Evolutionary conservation across 2,329 filamentous ascomycete genomes (phyloP).

Genomic region (Fusarium sp.): DNA sequence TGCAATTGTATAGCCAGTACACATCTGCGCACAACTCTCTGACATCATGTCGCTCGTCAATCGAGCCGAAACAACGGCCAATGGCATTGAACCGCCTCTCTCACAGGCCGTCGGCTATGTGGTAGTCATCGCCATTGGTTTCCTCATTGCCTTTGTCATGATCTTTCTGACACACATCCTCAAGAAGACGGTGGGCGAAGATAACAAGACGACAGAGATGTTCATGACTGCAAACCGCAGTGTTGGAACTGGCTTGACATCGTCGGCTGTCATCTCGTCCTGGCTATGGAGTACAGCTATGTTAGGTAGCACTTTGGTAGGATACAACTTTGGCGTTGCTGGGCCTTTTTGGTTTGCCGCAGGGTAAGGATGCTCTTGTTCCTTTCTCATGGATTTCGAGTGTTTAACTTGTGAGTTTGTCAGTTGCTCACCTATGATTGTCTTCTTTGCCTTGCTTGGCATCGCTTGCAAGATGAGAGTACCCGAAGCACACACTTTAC

Average conservation of each 20-base stretch:
- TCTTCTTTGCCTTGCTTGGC: conserved; percentile 67
- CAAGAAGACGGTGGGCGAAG: conserved; percentile 65
- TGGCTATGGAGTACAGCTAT: conserved; percentile 70
- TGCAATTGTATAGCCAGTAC: too few species aligned
- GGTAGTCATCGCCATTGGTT: conserved; percentile 54
- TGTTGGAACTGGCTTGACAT: conserved; percentile 65
- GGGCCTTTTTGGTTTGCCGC: conserved; percentile 72
- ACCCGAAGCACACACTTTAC: conserved; percentile 67
- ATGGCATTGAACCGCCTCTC: conserved; percentile 47
- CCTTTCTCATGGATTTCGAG: rapidly evolving
- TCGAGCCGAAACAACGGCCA: conserved; percentile 1
- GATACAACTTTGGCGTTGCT: conserved; percentile 68
- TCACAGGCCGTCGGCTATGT: conserved; percentile 52
- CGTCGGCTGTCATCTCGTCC: conserved; percentile 68
- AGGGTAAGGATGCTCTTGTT: conserved; percentile 49
- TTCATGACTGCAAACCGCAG: conserved; percentile 69
- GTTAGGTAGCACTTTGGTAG: conserved; percentile 64
- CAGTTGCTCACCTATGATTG: conserved; percentile 67
- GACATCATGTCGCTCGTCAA: conserved; percentile 8
- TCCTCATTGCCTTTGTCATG: conserved; percentile 59
- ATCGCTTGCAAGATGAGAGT: conserved; percentile 67
- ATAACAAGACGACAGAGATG: conserved; percentile 69
- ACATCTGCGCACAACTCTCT: not conserved
- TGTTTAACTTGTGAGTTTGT: rapidly evolving
- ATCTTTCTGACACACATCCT: conserved; percentile 62